Evolutionary conservation across 2,329 filamentous ascomycete species (phyloP), one percentile per base, ranked within the genome.

Genomic region (Aaosphaeria arxii): DNA sequence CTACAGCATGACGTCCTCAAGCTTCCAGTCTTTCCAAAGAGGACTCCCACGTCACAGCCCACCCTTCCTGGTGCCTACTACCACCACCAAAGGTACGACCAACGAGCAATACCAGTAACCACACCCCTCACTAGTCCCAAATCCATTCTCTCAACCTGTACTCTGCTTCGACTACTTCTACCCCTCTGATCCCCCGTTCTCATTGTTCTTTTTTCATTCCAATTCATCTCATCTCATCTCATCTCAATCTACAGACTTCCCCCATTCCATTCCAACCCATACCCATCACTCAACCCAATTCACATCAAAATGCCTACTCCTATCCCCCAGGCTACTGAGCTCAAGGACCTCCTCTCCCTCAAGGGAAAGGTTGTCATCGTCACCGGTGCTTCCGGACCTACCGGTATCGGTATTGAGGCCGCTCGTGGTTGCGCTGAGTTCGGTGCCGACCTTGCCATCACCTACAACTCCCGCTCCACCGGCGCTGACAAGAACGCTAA

Each of bases 351-450:
- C 57, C 68, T 78, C 60, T 72, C 64, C 71, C 69, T 78, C 55
- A 78, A 78, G 74, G 76, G 76, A 66, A 78, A 77, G 71, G 74
- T 77, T 64, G 73, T 76, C 66, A 67, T 77, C 59, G 72, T 78
- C 57, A 77, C 76, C 46, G 76, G 76, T 61, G 76, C 76, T 50
- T 80, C 77, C 40, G 84, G 83, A 7, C 80, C 88, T 47, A 82
- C 81, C 51, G 84, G 84, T 47, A 86, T 87, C 74, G 84, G 84
- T 51, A 85, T 84, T 50, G 83, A 85, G 67, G 83, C 82, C 51
- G 83, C 83, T 43, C 82, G 82, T 44, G 82, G 81, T 56, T 82
- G 79, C 64, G 82, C 82, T 52, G 82, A 86, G 69, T 81, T 82
- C 72, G 82, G 82, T 46, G 82, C 82, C 59, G 76, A 84, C 66